Evolutionary conservation across 2,329 filamentous ascomycete genomes (phyloP).

Genomic region (Claviceps lovelessii): DNA sequence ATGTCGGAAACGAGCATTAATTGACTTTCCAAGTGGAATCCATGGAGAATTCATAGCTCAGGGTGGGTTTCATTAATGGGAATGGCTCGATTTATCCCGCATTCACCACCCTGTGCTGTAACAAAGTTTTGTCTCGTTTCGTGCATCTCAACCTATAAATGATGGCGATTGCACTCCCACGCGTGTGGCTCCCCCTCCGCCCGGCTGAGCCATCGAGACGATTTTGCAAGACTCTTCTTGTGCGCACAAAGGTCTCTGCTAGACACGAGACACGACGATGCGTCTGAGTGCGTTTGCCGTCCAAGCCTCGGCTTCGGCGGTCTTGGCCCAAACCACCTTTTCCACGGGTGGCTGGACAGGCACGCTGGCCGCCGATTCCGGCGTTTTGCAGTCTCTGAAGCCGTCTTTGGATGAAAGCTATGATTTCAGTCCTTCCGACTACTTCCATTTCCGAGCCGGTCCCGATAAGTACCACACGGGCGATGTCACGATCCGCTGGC

Average conservation of each 20-base stretch:
- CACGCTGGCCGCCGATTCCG: not conserved
- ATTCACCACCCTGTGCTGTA: no score
- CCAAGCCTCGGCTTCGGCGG: conserved; percentile 1
- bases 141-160: no score
- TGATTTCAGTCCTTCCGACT: conserved; percentile 41
- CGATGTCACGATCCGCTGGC: conserved; percentile 42
- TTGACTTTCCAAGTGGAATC: no score
- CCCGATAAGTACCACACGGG: conserved; percentile 45
- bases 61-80: no score
- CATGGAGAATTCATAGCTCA: no score
- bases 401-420: not conserved
- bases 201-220: no score
- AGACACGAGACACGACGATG: not conserved
- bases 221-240: no score
- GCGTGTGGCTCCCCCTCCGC: no score
- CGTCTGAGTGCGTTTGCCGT: not conserved
- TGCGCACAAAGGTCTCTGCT: not conserved
- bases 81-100: no score
- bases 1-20: no score
- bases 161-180: no score
- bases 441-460: conserved; percentile 29
- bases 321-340: not conserved
- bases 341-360: not conserved
- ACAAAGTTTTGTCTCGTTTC: no score
- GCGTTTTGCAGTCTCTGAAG: conserved; percentile 1